Conservation (phyloP, 2,329 filamentous ascomycete genomes). For the Talaromyces sp. region DNA sequence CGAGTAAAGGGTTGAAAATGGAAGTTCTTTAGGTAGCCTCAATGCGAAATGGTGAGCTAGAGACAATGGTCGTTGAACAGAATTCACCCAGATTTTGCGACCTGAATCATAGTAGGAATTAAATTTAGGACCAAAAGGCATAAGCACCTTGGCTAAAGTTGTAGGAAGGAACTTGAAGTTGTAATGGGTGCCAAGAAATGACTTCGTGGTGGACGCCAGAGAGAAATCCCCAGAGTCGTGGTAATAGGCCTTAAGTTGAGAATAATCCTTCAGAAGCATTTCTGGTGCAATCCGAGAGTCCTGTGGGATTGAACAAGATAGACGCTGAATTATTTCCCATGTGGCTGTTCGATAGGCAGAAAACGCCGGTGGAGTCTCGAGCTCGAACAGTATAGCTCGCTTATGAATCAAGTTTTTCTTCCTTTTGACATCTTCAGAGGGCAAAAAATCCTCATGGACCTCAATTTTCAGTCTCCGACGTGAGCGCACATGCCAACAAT, state of each 20-base stretch:
- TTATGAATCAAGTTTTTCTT: too few relatives aligned
- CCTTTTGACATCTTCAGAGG: too few relatives aligned
- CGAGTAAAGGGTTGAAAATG: constrained; percentile 33
- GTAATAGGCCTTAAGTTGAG: background rate
- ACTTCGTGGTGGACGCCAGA: constrained; percentile 49
- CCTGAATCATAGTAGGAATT: background rate
- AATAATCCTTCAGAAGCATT: background rate
- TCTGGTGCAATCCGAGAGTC: background rate
- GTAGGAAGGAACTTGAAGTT: constrained; percentile 38
- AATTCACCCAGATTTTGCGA: constrained; percentile 16
- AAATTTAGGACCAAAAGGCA: background rate
- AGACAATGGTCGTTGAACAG: constrained; percentile 48
- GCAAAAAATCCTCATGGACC: constrained; percentile 46
- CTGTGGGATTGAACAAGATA: too few relatives aligned
- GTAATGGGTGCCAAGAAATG: constrained; percentile 51
- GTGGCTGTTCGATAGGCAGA: constrained; percentile 52
- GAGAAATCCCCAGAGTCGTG: constrained; percentile 24
- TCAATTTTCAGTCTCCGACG: constrained; percentile 44
- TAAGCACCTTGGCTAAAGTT: constrained; percentile 25
- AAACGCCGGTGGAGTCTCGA: constrained; percentile 46
- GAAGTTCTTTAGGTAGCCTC: constrained; percentile 36
- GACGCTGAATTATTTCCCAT: constrained; percentile 33
- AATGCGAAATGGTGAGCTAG: constrained; percentile 48
- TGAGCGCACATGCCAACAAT: constrained; percentile 40
- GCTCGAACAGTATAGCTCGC: constrained; percentile 43